A percentile compares a stretch with the other conserved stretches of the same genome.
phyloP scores from a whole-genome alignment of 139 green algal species.

The Desmodesmus armatus region DNA sequence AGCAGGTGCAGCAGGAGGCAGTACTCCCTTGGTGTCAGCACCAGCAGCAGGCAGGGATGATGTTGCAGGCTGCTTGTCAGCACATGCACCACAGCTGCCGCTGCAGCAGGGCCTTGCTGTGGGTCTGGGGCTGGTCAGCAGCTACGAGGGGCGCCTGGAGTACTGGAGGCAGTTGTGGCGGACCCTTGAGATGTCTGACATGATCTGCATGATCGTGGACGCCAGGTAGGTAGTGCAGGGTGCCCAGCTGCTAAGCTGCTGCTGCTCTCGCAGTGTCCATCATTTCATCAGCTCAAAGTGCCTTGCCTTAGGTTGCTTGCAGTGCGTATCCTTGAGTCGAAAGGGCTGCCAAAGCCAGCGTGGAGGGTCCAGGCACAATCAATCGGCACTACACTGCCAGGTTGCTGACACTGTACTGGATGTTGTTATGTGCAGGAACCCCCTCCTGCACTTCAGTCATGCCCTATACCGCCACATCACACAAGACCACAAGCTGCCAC shows the following conservation, averaged over 20 bases:
- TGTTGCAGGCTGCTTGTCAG: background rate
- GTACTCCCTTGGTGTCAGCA: too few species aligned
- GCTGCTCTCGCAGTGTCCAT: background rate
- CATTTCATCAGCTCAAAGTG: background rate
- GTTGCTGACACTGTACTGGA: background rate
- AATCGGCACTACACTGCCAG: too few species aligned
- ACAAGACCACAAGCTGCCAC: constrained; percentile 45
- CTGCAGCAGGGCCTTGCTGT: constrained; percentile 18
- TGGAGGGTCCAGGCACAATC: too few species aligned
- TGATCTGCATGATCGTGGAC: constrained; percentile 71
- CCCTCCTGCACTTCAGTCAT: constrained; percentile 60
- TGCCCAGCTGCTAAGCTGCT: background rate
- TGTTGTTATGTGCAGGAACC: constrained; percentile 41
- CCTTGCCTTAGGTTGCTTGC: background rate
- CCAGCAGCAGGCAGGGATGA: constrained; percentile 3
- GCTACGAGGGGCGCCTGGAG: constrained; percentile 71
- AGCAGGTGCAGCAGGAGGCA: constrained; percentile 12
- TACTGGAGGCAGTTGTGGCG: constrained; percentile 82
- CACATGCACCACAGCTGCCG: too few species aligned
- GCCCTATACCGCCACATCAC: constrained; percentile 53
- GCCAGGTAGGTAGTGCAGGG: constrained; percentile 50
- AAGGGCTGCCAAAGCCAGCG: too few species aligned
- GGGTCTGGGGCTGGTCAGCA: constrained; percentile 54
- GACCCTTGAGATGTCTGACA: constrained; percentile 70
- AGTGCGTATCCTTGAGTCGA: too few species aligned